A percentile compares a stretch with the other conserved stretches of the same genome.
phyloP scores from a whole-genome alignment of 2,329 filamentous ascomycete genomes.

The Penicillium sumatraense region DNA sequence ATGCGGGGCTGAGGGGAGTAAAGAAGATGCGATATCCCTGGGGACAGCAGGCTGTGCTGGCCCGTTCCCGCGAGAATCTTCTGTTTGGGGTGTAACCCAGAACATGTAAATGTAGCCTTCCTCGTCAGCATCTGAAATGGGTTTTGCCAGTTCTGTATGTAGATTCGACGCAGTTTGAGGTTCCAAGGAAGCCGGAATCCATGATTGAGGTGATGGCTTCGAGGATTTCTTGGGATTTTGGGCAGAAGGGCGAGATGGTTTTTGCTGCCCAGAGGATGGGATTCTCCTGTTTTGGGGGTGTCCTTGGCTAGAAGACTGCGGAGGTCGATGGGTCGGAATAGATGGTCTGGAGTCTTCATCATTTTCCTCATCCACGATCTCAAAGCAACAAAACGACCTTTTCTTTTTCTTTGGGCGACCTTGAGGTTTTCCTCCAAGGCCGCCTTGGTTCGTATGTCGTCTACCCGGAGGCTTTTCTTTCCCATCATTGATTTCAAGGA shows the following conservation, averaged over 20 bases:
- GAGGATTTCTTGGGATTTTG: slow-evolving; percentile 25
- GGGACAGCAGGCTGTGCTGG: slow-evolving; percentile 54
- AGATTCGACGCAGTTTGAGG: slow-evolving; percentile 72
- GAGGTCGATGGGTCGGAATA: slow-evolving; percentile 25
- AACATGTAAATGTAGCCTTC: slow-evolving; percentile 98
- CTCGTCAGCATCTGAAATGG: slow-evolving; percentile 73
- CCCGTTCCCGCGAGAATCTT: slow-evolving; percentile 28
- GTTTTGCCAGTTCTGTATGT: slow-evolving; percentile 76
- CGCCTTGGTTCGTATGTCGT: slow-evolving; percentile 12
- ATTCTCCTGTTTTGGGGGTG: slow-evolving; percentile 10
- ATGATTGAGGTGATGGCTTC: slow-evolving; percentile 59
- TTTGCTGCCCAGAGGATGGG: slow-evolving; percentile 11
- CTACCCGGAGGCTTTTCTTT: slow-evolving; percentile 10
- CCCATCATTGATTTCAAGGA: slow-evolving; percentile 65
- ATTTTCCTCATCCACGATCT: slow-evolving; percentile 29
- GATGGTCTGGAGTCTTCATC: slow-evolving; percentile 32
- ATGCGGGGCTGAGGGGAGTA: slow-evolving; percentile 56
- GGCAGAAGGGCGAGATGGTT: slow-evolving; percentile 16
- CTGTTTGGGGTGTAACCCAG: slow-evolving; percentile 78
- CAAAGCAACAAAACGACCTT: slow-evolving; percentile 39
- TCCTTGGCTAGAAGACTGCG: slow-evolving; percentile 14
- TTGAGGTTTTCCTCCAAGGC: slow-evolving; percentile 18
- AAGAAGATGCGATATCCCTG: slow-evolving; percentile 62
- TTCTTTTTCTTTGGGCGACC: slow-evolving; percentile 24
- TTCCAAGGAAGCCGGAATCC: slow-evolving; percentile 71